Percentiles rank a stretch among this genome's conserved stretches.
Evolutionary conservation across 495 filamentous ascomycete genomes (phyloP).

Genomic region (Aspergillus biplanus): DNA sequence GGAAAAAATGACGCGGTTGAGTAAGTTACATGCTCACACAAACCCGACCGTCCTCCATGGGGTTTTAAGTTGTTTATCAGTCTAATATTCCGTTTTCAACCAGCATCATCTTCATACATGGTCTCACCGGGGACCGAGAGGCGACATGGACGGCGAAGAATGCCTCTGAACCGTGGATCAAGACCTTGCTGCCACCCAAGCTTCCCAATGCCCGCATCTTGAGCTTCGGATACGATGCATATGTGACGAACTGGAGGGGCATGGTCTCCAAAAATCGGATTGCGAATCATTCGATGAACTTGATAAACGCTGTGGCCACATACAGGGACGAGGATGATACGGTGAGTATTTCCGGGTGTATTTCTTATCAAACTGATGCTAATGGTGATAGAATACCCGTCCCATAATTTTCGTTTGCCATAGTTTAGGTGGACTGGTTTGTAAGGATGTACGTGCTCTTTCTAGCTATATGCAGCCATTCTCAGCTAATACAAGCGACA

Average conservation of each 20-base stretch:
- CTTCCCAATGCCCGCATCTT: conserved; percentile 32
- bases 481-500: not conserved
- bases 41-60: too few species aligned
- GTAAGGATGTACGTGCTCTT: conserved; percentile 3
- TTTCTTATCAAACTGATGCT: not conserved
- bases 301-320: not conserved
- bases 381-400: not conserved
- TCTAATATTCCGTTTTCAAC: not conserved
- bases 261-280: not conserved
- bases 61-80: not conserved
- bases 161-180: conserved; percentile 28
- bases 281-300: not conserved
- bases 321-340: not conserved
- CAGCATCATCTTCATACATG: conserved; percentile 30
- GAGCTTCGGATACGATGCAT: conserved; percentile 37
- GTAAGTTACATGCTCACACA: too few species aligned
- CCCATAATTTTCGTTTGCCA: conserved; percentile 24
- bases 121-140: conserved; percentile 34
- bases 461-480: not conserved
- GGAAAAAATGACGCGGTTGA: too few species aligned
- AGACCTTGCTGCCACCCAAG: conserved; percentile 25
- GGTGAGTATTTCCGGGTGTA: not conserved
- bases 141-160: conserved; percentile 33
- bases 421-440: conserved; percentile 24
- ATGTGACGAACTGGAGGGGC: conserved; percentile 10